phyloP scores from a whole-genome alignment of 2,329 filamentous ascomycete species.

The Sclerotinia trifoliorum region DNA sequence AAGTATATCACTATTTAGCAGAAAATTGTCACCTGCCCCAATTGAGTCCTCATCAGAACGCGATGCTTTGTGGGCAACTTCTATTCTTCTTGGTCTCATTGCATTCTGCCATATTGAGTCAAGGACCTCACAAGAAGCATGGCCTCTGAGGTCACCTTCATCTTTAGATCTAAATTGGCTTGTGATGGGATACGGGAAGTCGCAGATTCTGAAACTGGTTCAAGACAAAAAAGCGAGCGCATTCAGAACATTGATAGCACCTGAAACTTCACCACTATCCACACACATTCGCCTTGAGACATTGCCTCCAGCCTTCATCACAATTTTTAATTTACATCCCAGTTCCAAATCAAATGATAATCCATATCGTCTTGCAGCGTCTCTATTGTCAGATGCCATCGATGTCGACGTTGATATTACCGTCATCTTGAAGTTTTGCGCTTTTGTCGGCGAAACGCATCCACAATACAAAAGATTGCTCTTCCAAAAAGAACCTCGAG shows the following conservation, averaged over 20 bases:
- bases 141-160: constrained; percentile 52
- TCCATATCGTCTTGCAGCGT: constrained; percentile 27
- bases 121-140: constrained; percentile 47
- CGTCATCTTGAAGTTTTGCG: constrained; percentile 48
- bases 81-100: constrained; percentile 48
- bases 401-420: constrained; percentile 37
- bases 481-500: constrained; percentile 50
- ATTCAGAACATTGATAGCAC: constrained; percentile 4
- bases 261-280: not conserved
- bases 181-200: constrained; percentile 55
- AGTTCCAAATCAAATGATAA: constrained; percentile 21
- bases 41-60: constrained; percentile 42
- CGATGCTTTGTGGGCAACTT: constrained; percentile 50
- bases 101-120: constrained; percentile 48
- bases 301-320: constrained; percentile 21
- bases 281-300: not conserved
- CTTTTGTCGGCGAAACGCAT: constrained; percentile 49
- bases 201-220: constrained; percentile 47
- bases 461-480: constrained; percentile 48
- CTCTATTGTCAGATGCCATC: constrained; percentile 21
- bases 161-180: constrained; percentile 57
- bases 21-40: constrained; percentile 42
- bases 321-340: constrained; percentile 24
- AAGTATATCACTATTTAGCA: constrained; percentile 49
- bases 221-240: constrained; percentile 5